Percentiles rank a stretch among this genome's conserved stretches.
Conservation (phyloP, 805 yeast species). For the Candida gorgasii region DNA sequence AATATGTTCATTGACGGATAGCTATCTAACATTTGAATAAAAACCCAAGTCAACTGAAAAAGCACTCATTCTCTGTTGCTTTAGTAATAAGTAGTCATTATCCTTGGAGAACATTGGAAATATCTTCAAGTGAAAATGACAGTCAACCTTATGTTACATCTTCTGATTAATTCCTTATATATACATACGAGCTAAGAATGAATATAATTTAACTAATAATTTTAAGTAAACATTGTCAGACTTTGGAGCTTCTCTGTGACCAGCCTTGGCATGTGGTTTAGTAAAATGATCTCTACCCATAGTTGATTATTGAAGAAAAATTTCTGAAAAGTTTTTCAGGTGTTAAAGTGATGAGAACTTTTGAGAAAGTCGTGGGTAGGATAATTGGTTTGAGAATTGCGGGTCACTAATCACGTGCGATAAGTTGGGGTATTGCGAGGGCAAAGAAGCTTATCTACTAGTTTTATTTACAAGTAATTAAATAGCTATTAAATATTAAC, state of each 20-base stretch:
- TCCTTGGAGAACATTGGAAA: not conserved
- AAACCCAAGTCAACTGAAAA: constrained; percentile 6
- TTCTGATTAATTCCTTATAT: constrained; percentile 1
- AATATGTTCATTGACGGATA: constrained; percentile 15
- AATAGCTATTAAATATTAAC: no score
- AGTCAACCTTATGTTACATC: constrained; percentile 3
- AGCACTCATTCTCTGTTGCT: constrained; percentile 10
- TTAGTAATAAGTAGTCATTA: constrained; percentile 1
- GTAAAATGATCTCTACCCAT: constrained; percentile 98
- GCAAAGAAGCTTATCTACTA: no score
- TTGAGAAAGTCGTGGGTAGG: constrained; percentile 1
- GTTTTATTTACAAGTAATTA: no score
- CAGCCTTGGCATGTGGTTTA: constrained; percentile 93
- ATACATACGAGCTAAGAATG: constrained; percentile 98
- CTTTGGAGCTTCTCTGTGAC: constrained; percentile 99
- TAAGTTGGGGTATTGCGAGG: not conserved
- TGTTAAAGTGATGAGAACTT: not conserved
- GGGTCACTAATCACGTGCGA: constrained; percentile 3
- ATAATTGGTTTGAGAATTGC: not conserved
- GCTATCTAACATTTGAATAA: constrained; percentile 4
- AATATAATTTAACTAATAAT: constrained; percentile 95
- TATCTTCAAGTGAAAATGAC: not conserved
- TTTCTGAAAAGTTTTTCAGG: constrained; percentile 9
- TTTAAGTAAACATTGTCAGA: constrained; percentile 99
- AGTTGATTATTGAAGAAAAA: constrained; percentile 4